phyloP scores from a whole-genome alignment of 106 monocot genomes.

The Iris macrosiphon region DNA sequence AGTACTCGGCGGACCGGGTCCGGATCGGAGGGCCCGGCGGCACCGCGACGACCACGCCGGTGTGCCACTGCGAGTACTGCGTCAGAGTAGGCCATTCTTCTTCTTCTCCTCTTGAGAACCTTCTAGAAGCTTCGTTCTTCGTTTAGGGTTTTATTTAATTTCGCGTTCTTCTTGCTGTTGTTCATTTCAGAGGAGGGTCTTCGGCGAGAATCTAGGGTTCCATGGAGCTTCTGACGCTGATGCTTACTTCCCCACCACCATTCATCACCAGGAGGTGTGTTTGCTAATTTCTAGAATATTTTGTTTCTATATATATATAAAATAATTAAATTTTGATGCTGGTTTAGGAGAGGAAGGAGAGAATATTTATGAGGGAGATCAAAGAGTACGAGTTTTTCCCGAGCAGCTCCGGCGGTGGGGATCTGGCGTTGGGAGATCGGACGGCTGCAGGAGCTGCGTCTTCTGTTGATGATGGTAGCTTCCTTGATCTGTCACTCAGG shows the following conservation, averaged over 20 bases:
- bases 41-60: not conserved
- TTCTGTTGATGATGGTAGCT: too few relatives aligned
- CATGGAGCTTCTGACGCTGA: not conserved
- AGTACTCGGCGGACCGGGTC: conserved; percentile 2
- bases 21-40: not conserved
- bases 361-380: conserved; percentile 6
- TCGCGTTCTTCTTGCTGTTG: not conserved
- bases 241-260: not conserved
- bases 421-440: too few relatives aligned
- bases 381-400: conserved; percentile 13
- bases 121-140: not conserved
- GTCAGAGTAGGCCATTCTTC: too few relatives aligned
- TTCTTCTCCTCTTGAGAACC: not conserved
- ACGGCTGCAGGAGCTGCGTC: too few relatives aligned
- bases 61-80: not conserved
- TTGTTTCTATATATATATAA: too few relatives aligned
- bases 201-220: not conserved
- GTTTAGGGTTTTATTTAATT: not conserved
- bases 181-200: not conserved
- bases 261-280: conserved; percentile 1
- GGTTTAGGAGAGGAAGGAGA: not conserved
- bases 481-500: too few relatives aligned
- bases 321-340: not conserved
- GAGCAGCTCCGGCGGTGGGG: not conserved
- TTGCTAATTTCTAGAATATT: not conserved